phyloP scores from a whole-genome alignment of 257 asterid genomes.

The Fraxinus pennsylvanica region DNA sequence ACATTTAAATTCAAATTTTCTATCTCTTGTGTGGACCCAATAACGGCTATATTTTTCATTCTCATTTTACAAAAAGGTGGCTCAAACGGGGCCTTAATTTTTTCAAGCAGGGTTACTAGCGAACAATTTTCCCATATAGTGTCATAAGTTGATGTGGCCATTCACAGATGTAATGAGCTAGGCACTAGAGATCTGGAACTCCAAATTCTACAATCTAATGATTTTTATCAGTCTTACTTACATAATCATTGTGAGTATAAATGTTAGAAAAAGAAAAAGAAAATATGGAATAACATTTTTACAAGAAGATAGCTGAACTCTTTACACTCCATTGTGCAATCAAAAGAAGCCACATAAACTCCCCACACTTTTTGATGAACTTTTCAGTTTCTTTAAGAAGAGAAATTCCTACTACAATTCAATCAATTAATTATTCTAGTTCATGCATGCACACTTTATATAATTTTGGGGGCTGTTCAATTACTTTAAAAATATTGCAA shows the following conservation, averaged over 20 bases:
- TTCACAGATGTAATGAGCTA: background rate
- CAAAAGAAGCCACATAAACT: background rate
- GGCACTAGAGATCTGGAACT: background rate
- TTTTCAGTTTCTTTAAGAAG: background rate
- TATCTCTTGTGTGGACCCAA: too few species aligned
- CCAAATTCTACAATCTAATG: constrained; percentile 5
- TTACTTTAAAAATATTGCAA: too few species aligned
- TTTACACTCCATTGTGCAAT: background rate
- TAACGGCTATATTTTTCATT: too few species aligned
- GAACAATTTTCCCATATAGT: background rate
- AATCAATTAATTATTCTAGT: too few species aligned
- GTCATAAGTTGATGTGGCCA: background rate
- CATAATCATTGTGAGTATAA: constrained; percentile 1
- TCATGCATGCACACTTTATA: too few species aligned
- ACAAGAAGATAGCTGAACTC: background rate
- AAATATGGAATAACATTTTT: constrained; percentile 10
- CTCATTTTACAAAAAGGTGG: too few species aligned
- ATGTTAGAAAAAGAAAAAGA: background rate
- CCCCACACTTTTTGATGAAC: background rate
- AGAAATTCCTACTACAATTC: background rate
- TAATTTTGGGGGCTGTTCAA: too few species aligned
- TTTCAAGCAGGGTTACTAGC: background rate
- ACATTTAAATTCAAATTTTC: too few species aligned
- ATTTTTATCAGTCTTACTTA: constrained; percentile 17
- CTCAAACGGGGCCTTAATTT: too few species aligned